Conservation (phyloP, 2,329 filamentous ascomycete species). For the Fusarium pseudoanthophilum region DNA sequence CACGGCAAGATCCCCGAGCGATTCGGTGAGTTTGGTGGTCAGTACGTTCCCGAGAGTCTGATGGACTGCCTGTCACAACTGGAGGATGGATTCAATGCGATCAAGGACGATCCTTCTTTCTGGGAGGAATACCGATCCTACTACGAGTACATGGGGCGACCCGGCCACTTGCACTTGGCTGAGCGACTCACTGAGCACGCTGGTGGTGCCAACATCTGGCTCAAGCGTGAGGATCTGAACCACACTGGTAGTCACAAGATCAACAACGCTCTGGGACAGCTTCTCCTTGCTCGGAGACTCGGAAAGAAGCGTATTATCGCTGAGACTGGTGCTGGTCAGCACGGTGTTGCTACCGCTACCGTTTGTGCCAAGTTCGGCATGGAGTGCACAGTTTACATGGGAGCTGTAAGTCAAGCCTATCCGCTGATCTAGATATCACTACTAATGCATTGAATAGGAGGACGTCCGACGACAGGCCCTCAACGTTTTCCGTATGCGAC, state of each 20-base stretch:
- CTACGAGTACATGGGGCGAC: conserved; percentile 97
- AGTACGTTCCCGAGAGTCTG: conserved; percentile 96
- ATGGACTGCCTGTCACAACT: conserved; percentile 96
- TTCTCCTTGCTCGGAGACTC: conserved; percentile 83
- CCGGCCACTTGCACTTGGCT: conserved; percentile 89
- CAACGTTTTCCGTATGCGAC: conserved; percentile 98
- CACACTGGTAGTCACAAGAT: conserved; percentile 99
- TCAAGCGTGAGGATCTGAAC: conserved; percentile 97
- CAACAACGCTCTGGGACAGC: conserved; percentile 96
- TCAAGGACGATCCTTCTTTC: conserved; percentile 87
- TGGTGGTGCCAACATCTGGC: conserved; percentile 94
- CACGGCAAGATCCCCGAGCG: conserved; percentile 84
- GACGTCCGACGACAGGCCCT: conserved; percentile 95
- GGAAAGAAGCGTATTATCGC: conserved; percentile 98
- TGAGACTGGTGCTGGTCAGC: conserved; percentile 96
- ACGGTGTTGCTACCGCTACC: conserved; percentile 96
- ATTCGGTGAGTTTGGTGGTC: conserved; percentile 95
- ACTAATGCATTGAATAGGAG: conserved; percentile 62
- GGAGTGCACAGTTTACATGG: conserved; percentile 99
- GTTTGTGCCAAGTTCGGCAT: conserved; percentile 98
- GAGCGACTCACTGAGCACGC: conserved; percentile 88
- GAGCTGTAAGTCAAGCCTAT: conserved; percentile 65
- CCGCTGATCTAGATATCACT: background rate
- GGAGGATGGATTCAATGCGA: conserved; percentile 89
- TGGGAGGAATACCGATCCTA: conserved; percentile 97